Evolutionary conservation across 2,329 filamentous ascomycete species (phyloP), one percentile per base, ranked within the genome.

Genomic region (Plenodomus lindquistii): DNA sequence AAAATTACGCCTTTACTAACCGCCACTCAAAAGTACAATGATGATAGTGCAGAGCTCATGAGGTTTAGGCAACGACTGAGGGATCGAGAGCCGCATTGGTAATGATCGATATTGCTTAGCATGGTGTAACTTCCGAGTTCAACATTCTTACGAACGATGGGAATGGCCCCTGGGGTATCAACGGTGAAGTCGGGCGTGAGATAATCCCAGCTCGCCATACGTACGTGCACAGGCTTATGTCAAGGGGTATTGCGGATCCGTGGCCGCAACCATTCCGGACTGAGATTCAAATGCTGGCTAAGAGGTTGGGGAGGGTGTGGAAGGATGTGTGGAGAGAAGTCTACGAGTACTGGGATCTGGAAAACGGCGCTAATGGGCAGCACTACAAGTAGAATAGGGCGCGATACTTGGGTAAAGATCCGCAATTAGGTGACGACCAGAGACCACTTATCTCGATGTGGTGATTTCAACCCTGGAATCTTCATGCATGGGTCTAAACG

Each of bases 181-280:
- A n/a, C n/a, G n/a, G n/a, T n/a, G n/a, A n/a, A n/a, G n/a, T 53
- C 5, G 45, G 55, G n/a, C 55, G 51, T 2, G 52, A 60, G 40
- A 15, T 62, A 18, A 21, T 45, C 11, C 42, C 48, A 3, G 57
- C 52, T 2, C 36, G 58, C 8, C 55, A 61, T 35, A 44, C 56
- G 11, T 63, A 55, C 19, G 18, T 60, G 44, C 40, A 55, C 36
- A 61, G 54, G 58, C 35, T 63, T 3, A 54, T 55, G n/a, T 41
- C 34, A 10, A 41, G 56, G 2, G 20, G 31, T 2, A 45, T 40
- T 1, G 40, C 54, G 1, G 44, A 60, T 22, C 54, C 56, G 2
- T 48, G 29, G 16, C 29, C 15, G 2, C 15, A 37, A 1, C 58
- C 54, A 11, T 58, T 37, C 4, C 27, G 18, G 4, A 27, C 45